Evolutionary conservation across 257 asterid genomes (phyloP).

Genomic region (Coffea eugenioides): DNA sequence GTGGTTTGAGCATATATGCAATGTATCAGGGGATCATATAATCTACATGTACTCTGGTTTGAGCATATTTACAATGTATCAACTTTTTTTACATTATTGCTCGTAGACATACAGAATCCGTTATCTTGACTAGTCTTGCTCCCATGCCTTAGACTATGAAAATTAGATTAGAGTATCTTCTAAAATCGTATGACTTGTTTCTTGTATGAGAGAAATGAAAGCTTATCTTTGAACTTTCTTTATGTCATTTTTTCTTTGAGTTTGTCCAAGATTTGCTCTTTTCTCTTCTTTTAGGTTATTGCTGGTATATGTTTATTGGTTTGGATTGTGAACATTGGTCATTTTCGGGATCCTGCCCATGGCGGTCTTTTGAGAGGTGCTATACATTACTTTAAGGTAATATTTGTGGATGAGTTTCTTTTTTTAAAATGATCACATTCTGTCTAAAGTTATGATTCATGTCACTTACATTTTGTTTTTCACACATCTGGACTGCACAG

Average conservation of each 20-base stretch:
- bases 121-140: not conserved
- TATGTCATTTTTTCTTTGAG: conserved; percentile 2
- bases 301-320: conserved; percentile 97
- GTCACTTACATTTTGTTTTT: not conserved
- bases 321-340: conserved; percentile 98
- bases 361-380: conserved; percentile 97
- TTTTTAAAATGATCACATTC: conserved; percentile 1
- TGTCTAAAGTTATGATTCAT: not conserved
- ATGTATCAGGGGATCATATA: too few species aligned
- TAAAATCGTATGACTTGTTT: not conserved
- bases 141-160: not conserved
- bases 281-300: conserved; percentile 71
- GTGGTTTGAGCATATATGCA: too few species aligned
- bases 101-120: not conserved
- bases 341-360: conserved; percentile 94
- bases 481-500: conserved; percentile 34
- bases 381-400: conserved; percentile 96
- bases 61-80: not conserved
- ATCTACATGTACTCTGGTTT: not conserved
- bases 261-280: conserved; percentile 20
- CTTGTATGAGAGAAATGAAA: not conserved
- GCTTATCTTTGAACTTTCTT: not conserved
- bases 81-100: not conserved
- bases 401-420: conserved; percentile 7
- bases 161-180: not conserved